phyloP scores from a whole-genome alignment of 208 protist species.

The Leishmania turanica region DNA sequence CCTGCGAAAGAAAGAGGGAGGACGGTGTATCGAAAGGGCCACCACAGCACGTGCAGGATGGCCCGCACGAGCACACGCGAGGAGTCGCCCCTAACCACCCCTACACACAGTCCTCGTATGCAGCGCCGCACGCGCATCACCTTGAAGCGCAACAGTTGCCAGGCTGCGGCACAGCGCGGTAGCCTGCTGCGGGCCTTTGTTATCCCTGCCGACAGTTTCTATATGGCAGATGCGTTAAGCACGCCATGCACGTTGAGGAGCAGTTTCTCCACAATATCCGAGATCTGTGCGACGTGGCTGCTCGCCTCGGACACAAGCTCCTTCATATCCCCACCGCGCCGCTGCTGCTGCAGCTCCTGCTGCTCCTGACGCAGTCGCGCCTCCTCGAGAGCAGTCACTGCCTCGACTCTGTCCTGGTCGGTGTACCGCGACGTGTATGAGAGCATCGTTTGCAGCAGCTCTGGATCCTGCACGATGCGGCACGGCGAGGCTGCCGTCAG shows the following conservation, averaged over 20 bases:
- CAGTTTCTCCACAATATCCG: slow-evolving; percentile 75
- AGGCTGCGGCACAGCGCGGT: too few species aligned
- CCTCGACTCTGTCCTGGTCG: slow-evolving; percentile 37
- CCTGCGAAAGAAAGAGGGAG: neutral
- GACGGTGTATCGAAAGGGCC: neutral
- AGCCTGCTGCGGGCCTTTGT: neutral
- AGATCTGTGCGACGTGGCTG: slow-evolving; percentile 65
- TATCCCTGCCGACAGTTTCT: neutral
- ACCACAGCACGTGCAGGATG: neutral
- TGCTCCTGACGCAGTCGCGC: slow-evolving; percentile 15
- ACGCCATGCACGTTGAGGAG: slow-evolving; percentile 70
- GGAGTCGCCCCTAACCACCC: neutral
- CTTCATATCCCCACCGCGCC: neutral
- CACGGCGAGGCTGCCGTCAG: slow-evolving; percentile 74
- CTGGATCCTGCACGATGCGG: slow-evolving; percentile 58
- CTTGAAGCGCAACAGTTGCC: neutral
- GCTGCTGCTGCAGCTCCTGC: neutral
- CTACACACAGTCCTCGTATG: neutral
- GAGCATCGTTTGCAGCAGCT: slow-evolving; percentile 69
- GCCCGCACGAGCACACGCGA: neutral
- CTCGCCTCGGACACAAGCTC: slow-evolving; percentile 26
- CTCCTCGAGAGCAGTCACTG: slow-evolving; percentile 33
- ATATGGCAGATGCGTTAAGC: neutral
- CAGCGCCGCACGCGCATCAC: neutral
- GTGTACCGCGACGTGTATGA: slow-evolving; percentile 75